A percentile compares a stretch with the other conserved stretches of the same genome.
These are phyloP conservation scores for Podila verticillata DNA, from an alignment of 192 early-diverging fungal genomes.

Conservation along the genomic window DNA sequence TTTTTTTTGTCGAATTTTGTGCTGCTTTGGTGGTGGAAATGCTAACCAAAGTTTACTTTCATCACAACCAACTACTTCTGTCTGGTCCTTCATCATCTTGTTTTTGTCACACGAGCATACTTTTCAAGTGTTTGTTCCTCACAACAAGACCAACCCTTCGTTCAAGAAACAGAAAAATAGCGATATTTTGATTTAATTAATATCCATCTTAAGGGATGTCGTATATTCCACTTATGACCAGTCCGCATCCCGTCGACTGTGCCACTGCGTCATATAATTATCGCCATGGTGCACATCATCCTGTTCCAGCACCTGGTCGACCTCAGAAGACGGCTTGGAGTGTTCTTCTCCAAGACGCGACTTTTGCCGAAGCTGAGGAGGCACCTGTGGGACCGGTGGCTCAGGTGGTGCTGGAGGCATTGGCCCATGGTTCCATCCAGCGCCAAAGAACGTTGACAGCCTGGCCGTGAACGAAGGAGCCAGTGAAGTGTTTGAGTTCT, in stretches of 20 bases:
- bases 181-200: too few species aligned
- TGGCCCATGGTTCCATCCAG: conserved; percentile 33
- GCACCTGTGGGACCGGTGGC: not conserved
- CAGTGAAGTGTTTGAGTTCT: conserved; percentile 19
- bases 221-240: conserved; percentile 18
- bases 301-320: not conserved
- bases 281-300: conserved; percentile 29
- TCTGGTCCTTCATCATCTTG: too few species aligned
- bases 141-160: too few species aligned
- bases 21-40: too few species aligned
- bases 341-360: conserved; percentile 17
- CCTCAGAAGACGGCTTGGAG: conserved; percentile 3
- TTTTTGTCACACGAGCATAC: too few species aligned
- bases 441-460: conserved; percentile 30
- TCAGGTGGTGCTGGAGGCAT: conserved; percentile 27
- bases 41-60: too few species aligned
- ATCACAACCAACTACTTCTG: too few species aligned
- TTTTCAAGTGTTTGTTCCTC: too few species aligned
- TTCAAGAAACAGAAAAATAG: too few species aligned
- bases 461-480: conserved; percentile 19
- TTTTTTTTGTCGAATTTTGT: too few species aligned
- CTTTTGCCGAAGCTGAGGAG: conserved; percentile 2
- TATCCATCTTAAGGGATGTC: too few species aligned
- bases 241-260: conserved; percentile 31
- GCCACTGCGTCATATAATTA: conserved; percentile 34